Base-by-base conservation (phyloP, 192 early-diverging fungal genomes). In the Mortierella antarctica region DNA sequence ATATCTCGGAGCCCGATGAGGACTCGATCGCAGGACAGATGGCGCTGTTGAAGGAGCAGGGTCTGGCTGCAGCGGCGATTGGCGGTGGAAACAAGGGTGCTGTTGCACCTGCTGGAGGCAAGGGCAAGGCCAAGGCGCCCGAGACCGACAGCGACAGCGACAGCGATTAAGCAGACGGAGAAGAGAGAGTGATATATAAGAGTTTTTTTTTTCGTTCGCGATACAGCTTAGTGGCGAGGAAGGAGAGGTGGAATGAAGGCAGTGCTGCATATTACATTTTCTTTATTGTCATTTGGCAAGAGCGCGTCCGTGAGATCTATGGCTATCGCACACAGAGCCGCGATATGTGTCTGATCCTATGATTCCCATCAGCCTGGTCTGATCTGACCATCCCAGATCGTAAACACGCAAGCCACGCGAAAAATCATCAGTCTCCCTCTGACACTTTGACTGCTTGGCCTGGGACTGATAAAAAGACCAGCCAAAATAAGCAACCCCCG, bases 1-100 rank as follows among this genome's bases (percentile, higher is more conserved):
- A 96, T 62, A 98, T 98, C 62, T 96, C 95, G 17, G 98, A 98
- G 71, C 96, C 97, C 44, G 98, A 97, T 60, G 96, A 97, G 59
- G 95, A 98, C 83, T 93, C 93, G 45, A 92, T 99, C 75, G 96
- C 96, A 23, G 97, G 96, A 9, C 96, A 97, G 86, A 96, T 99
- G 95, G 91, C 94, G 47, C 79, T 94, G 85, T 89, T 96, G 88
- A 90, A 92, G 44, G 92, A 91, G 77, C 92, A 95, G 84, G 89
- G 87, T 46, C 57, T 89, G 62, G 74, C 85, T 13, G 86, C 83
- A n/a, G 86, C 87, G 13, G 71, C 88, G 12, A 85, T 85, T 63
- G 86, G 86, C 51, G 82, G 76, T 41, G 79, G 74, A 17, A 61
- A 58, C 56, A 73, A 82, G 41, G 53, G 45, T 6, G 56, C 70